These are phyloP conservation scores for Septoria linicola DNA, from an alignment of 2,329 filamentous ascomycete genomes.

Conservation along the genomic window DNA sequence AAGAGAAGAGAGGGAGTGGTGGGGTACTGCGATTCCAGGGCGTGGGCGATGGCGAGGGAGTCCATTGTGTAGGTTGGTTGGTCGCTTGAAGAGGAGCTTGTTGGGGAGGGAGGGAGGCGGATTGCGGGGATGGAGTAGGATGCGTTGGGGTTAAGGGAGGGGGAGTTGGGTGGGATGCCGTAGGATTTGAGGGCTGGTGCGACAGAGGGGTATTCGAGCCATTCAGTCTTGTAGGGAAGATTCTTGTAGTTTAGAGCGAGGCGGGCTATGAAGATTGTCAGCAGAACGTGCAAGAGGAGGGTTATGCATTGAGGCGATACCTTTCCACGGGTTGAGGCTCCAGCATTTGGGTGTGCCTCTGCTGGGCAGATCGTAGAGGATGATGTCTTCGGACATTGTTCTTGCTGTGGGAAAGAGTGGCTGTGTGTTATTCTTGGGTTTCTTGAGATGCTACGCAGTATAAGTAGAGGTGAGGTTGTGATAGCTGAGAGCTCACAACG, in stretches of 20 bases:
- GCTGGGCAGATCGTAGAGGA: slow-evolving; percentile 64
- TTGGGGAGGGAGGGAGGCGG: slow-evolving; percentile 54
- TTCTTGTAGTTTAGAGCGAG: slow-evolving; percentile 67
- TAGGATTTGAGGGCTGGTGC: slow-evolving; percentile 54
- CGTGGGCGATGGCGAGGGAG: slow-evolving; percentile 58
- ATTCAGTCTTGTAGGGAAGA: slow-evolving; percentile 66
- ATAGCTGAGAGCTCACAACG: neutral
- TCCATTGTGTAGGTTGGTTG: slow-evolving; percentile 58
- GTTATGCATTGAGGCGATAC: slow-evolving; percentile 39
- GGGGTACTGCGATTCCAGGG: slow-evolving; percentile 60
- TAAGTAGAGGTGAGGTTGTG: too few species aligned
- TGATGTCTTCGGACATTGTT: slow-evolving; percentile 43
- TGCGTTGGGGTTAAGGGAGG: slow-evolving; percentile 35
- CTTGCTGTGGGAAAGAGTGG: too few species aligned
- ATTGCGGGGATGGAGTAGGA: slow-evolving; percentile 57
- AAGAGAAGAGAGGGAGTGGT: slow-evolving; percentile 56
- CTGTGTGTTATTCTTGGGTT: neutral
- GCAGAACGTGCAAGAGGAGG: neutral
- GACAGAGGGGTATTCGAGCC: slow-evolving; percentile 68
- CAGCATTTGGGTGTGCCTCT: slow-evolving; percentile 52
- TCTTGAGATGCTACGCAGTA: neutral
- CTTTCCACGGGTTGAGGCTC: slow-evolving; percentile 72
- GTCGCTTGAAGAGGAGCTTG: slow-evolving; percentile 40
- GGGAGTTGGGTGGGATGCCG: slow-evolving; percentile 49
- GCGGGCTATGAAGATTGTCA: slow-evolving; percentile 51